Evolutionary conservation across 2,329 filamentous ascomycete species (phyloP), one percentile per base, ranked within the genome.

Genomic region (Diaporthe nobilis): DNA sequence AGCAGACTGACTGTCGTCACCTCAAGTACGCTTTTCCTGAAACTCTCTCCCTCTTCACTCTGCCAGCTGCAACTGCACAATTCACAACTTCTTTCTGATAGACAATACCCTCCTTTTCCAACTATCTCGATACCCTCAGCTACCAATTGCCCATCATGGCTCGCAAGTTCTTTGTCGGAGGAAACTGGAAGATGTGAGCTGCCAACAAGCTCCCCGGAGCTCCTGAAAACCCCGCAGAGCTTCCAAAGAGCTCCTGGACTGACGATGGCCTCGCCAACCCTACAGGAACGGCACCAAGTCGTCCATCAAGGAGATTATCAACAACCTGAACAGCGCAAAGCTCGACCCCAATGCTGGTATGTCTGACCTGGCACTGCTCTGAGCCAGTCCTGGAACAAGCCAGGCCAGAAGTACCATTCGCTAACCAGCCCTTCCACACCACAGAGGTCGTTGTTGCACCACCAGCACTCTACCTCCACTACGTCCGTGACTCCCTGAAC

Each of bases 111-210:
- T 55, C 17, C 20, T 28, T 42, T 15, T 55, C n/a, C 13, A 7
- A 31, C 25, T 49, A 20, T 34, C n/a, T 31, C 6, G 13, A 37
- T 53, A 65, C 58, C 37, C 44, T 34, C 49, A 73, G 47, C 78
- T 81, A 83, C 78, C 81, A 77, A 82, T 81, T 81, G 82, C 82
- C 87, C 91, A 95, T 83, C 83, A 98, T 98, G 95, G 91, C 93
- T 91, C 95, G 95, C 90, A 94, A 95, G 90, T 98, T 98, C 91
- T 98, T 98, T 86, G 94, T 98, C 86, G 96, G 96, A 87, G 96
- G 96, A 85, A 99, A 99, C 93, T 98, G 98, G 90, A 98, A 99
- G 92, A 98, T 98, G 96, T 98, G 88, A 84, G 90, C 85, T 51
- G 72, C 78, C 79, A 79, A 81, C 76, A 78, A 80, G 78, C 79